These are phyloP conservation scores for Peribolospora baueri DNA, from an alignment of 768 basidiomycete genomes.

Conservation along the genomic window DNA sequence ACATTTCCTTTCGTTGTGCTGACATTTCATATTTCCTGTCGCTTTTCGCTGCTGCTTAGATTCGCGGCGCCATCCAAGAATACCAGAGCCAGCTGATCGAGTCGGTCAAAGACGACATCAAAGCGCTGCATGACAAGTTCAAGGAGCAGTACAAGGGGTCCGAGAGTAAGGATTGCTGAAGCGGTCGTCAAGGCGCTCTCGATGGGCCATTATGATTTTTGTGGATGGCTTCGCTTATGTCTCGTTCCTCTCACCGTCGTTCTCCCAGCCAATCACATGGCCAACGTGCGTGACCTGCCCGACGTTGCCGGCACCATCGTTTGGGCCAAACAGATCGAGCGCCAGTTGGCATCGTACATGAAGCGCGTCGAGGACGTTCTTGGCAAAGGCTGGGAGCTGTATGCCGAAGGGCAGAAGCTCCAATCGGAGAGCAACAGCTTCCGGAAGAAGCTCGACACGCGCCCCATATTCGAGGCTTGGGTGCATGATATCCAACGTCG, in stretches of 20 bases:
- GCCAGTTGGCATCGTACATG: slow-evolving; percentile 90
- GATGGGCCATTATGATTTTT: too few species aligned
- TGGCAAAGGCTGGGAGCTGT: slow-evolving; percentile 90
- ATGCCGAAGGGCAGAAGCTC: slow-evolving; percentile 95
- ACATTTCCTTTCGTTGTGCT: too few species aligned
- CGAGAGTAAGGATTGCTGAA: slow-evolving; percentile 21
- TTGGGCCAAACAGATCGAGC: slow-evolving; percentile 97
- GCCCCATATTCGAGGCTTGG: slow-evolving; percentile 90
- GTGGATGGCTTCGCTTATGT: too few species aligned
- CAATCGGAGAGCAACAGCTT: slow-evolving; percentile 77
- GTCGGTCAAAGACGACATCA: slow-evolving; percentile 95
- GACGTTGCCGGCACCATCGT: slow-evolving; percentile 96
- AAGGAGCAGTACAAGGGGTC: slow-evolving; percentile 89
- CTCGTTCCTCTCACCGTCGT: not conserved
- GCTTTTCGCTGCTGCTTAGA: slow-evolving; percentile 26
- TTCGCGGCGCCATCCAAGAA: slow-evolving; percentile 94
- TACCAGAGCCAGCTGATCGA: slow-evolving; percentile 98
- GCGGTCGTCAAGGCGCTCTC: too few species aligned
- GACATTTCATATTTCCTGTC: too few species aligned
- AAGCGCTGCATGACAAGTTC: slow-evolving; percentile 88
- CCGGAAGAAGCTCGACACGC: slow-evolving; percentile 84
- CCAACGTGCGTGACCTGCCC: slow-evolving; percentile 90
- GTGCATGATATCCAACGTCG: slow-evolving; percentile 78
- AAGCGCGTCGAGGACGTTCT: slow-evolving; percentile 96
- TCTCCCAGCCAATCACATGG: slow-evolving; percentile 63